Percentiles rank a stretch among this genome's conserved stretches.
Conservation (phyloP, 2,329 filamentous ascomycete genomes). For the Pseudopyrenochaeta lycopersici region DNA sequence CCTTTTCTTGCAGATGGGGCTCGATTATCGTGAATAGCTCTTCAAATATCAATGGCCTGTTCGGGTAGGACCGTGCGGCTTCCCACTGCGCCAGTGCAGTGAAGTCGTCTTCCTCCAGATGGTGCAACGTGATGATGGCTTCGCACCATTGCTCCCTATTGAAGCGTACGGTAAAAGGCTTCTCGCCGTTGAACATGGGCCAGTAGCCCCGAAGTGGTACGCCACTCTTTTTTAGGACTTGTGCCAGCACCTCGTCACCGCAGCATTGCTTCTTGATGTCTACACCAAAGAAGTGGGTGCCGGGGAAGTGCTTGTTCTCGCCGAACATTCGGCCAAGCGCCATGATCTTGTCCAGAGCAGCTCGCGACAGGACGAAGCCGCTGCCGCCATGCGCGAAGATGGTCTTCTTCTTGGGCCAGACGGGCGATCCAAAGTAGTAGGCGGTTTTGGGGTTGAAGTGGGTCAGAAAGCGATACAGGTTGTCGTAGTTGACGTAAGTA, state of each 20-base stretch:
- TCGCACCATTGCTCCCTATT: slow-evolving; percentile 54
- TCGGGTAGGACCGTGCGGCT: slow-evolving; percentile 26
- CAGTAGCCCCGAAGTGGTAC: slow-evolving; percentile 50
- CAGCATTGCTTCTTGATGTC: slow-evolving; percentile 47
- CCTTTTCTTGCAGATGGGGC: slow-evolving; percentile 29
- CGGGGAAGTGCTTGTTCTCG: slow-evolving; percentile 41
- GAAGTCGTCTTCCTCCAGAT: slow-evolving; percentile 41
- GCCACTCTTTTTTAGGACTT: slow-evolving; percentile 49
- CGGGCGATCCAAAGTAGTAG: slow-evolving; percentile 53
- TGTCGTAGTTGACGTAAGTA: slow-evolving; percentile 50
- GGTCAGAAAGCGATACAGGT: slow-evolving; percentile 51
- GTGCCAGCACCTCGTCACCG: slow-evolving; percentile 49
- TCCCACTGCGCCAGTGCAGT: slow-evolving; percentile 40
- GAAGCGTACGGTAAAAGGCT: slow-evolving; percentile 49
- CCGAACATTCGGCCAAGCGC: slow-evolving; percentile 49
- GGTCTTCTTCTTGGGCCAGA: slow-evolving; percentile 44
- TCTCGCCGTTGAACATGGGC: slow-evolving; percentile 58
- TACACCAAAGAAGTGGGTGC: slow-evolving; percentile 48
- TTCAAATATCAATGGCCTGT: slow-evolving; percentile 42
- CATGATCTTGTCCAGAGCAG: slow-evolving; percentile 58
- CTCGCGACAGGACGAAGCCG: slow-evolving; percentile 55
- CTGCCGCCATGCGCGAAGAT: slow-evolving; percentile 56
- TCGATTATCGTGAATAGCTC: slow-evolving; percentile 44
- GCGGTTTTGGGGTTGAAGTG: slow-evolving; percentile 47
- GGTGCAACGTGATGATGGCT: slow-evolving; percentile 52